Conservation (phyloP, 371 early-diverging fungal species). For the Rhizopus arrhizus region DNA sequence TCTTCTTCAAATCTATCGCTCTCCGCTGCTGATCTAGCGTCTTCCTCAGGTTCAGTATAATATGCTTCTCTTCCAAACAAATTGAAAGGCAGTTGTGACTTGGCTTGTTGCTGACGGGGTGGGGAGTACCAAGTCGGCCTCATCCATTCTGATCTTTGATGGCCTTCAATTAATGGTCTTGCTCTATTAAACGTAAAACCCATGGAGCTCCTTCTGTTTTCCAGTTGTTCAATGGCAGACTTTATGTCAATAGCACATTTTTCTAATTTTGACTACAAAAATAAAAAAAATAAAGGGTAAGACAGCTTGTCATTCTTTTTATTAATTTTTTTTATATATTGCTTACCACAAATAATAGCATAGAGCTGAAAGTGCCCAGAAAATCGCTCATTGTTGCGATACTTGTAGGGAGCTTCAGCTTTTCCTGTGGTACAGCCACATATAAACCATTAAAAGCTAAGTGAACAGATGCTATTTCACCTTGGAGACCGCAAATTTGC, state of each 20-base stretch:
- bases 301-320: background rate
- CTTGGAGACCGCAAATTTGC: conserved; percentile 13
- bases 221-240: conserved; percentile 17
- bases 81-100: conserved; percentile 12
- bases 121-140: conserved; percentile 14
- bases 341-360: conserved; percentile 14
- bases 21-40: conserved; percentile 4
- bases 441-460: conserved; percentile 15
- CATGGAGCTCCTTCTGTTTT: conserved; percentile 15
- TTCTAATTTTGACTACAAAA: conserved; percentile 18
- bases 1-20: conserved; percentile 13
- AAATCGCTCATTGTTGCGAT: conserved; percentile 13
- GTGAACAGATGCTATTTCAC: conserved; percentile 11
- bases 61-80: conserved; percentile 16
- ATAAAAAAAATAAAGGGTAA: conserved; percentile 22
- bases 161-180: conserved; percentile 1
- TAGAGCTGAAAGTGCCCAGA: conserved; percentile 7
- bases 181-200: conserved; percentile 11
- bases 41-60: conserved; percentile 11
- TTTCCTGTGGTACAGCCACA: conserved; percentile 12
- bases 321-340: conserved; percentile 1
- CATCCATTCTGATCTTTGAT: conserved; percentile 9
- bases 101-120: conserved; percentile 8
- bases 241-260: conserved; percentile 12
- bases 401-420: conserved; percentile 12